A percentile compares a stretch with the other conserved stretches of the same genome.
Conservation (phyloP, 75 land plant genomes). For the Pinus tabuliformis region DNA sequence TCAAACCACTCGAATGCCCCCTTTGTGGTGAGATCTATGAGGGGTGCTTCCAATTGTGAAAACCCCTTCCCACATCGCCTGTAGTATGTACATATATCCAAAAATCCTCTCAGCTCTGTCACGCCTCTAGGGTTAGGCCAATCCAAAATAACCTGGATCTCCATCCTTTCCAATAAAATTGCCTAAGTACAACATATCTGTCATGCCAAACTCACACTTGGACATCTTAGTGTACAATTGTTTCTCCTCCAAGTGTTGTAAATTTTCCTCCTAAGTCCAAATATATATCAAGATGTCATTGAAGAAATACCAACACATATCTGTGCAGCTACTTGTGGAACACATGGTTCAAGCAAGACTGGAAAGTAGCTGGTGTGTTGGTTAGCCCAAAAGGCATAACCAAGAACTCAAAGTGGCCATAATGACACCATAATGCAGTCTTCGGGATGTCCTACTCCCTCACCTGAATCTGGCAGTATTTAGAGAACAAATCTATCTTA, state of each 20-base stretch:
- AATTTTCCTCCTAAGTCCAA: not conserved
- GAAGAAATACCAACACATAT: too few relatives aligned
- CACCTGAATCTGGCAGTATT: not conserved
- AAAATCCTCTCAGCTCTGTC: not conserved
- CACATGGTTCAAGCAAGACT: not conserved
- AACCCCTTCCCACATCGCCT: not conserved
- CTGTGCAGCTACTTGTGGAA: not conserved
- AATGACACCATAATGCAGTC: too few relatives aligned
- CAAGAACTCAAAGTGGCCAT: not conserved
- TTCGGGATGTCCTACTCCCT: not conserved
- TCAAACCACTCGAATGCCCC: not conserved
- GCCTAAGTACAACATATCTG: not conserved
- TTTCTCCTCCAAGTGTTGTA: not conserved
- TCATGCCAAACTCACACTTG: not conserved
- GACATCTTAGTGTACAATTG: not conserved
- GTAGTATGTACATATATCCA: not conserved
- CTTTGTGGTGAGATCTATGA: not conserved
- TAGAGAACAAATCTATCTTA: not conserved
- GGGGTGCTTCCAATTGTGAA: not conserved
- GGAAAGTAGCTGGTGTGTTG: not conserved
- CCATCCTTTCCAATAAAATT: not conserved
- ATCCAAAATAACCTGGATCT: not conserved
- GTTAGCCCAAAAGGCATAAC: not conserved
- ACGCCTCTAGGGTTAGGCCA: not conserved
- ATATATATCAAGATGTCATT: not conserved